Evolutionary conservation across 2,329 filamentous ascomycete species (phyloP), one percentile per base, ranked within the genome.

Genomic region (Neofusicoccum ribis): DNA sequence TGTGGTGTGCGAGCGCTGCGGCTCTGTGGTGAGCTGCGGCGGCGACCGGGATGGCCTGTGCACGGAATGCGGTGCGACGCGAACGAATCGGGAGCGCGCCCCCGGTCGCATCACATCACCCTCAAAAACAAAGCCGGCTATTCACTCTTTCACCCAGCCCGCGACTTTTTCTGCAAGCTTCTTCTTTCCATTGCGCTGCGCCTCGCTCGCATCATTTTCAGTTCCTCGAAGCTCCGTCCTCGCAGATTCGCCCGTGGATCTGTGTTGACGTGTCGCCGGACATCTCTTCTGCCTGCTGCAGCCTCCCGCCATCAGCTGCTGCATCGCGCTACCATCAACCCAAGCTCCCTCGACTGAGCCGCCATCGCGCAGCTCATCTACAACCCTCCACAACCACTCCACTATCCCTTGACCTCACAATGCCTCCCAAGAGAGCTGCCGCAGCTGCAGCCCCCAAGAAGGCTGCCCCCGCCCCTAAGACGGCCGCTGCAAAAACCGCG

Each of bases 381-480:
- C 61, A 14, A 36, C 15, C 12, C 46, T 17, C 23, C 50, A 36
- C 43, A 23, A n/a, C 41, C 39, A 46, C n/a, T 47, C 12, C 8
- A 8, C 49, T 23, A 34, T 39, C 56, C 2, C 5, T 15, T 17
- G 20, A n/a, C 9, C 5, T 39, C 41, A 43, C 37, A 3, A 65
- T 65, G 63, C 54, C 63, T 59, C 63, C 63, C 12, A 60, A n/a
- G 27, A 50, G 63, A 17, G 59, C 64, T 15, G 64, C 59, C 39
- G 64, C 64, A 23, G 50, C 59, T 47, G 49, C 59, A n/a, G 46
- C 54, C 54, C 15, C 65, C 5, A 63, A 63, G 37, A 64, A 56
- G 52, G 52, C 66, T 5, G 70, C 69, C 67, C 70, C 71, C 58
- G 70, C 72, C 36, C 69, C 70, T 66, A 70, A 71, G 62, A 71